Evolutionary conservation across 1,284 basidiomycete species (phyloP), one percentile per base, ranked within the genome.

Genomic region (Cutaneotrichosporon cavernicola): DNA sequence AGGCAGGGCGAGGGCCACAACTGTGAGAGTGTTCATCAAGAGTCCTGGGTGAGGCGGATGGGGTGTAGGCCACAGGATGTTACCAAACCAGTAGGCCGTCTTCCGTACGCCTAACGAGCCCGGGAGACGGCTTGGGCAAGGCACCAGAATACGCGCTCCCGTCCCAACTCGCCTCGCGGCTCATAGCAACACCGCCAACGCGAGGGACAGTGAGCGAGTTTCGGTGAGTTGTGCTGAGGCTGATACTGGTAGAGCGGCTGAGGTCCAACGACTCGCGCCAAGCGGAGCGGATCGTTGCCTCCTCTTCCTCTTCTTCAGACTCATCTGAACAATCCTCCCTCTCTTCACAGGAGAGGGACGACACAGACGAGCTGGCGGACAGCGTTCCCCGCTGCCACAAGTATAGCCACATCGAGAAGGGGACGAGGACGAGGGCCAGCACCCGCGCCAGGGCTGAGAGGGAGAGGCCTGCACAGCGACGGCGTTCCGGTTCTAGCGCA

Each of bases 81-180:
- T 18, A 56, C 55, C 55, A 56, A 14, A 43, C 55, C 4, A 56
- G 55, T 21, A 56, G 38, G 18, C 55, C 55, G 8, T 56, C 55
- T 22, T 56, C 38, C 6, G 55, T 56, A 13, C 55, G 38, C 5
- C 38, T 11, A 4, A 56, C 55, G 26, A 56, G 55, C 38, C 38
- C 22, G 4, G 55, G 36, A 18, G 38, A 10, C 2, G 38, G 38
- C 43, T 46, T n/a, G 18, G 16, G 40, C 40, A 18, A 43, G 14
- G 40, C 40, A 18, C 16, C 14, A 14, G 32, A 38, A 56, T 53
- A 53, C 31, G 51, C 26, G 21, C n/a, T 22, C 21, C 36, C 55
- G 22, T 43, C 55, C 55, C 55, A 56, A 38, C 36, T 56, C 1
- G 21, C 38, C 13, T 56, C 55, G 38, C 38, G 55, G 22, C 21